Evolutionary conservation across 768 basidiomycete species (phyloP).

Genomic region (Galerina sulciceps): DNA sequence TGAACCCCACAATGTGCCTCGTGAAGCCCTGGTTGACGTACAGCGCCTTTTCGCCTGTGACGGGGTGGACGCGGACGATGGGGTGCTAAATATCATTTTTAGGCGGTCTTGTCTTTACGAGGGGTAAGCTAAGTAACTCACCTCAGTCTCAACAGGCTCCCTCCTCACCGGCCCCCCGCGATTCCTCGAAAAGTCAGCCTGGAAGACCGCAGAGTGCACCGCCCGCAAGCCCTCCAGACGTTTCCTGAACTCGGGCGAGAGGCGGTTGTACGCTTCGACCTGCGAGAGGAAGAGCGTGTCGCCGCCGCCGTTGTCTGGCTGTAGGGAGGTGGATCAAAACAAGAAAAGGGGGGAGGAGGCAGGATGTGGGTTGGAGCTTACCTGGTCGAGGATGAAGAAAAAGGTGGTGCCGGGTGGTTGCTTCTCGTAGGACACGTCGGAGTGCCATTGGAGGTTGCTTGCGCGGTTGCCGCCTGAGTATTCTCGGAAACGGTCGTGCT

Average conservation of each 20-base stretch:
- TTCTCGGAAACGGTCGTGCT: slow-evolving; percentile 46
- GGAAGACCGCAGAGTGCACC: slow-evolving; percentile 57
- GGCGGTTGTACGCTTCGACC: slow-evolving; percentile 62
- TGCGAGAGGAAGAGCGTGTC: slow-evolving; percentile 63
- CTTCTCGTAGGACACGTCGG: slow-evolving; percentile 60
- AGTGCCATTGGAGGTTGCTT: slow-evolving; percentile 54
- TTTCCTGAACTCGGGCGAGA: slow-evolving; percentile 60
- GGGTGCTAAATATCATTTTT: slow-evolving; percentile 42
- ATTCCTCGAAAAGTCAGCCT: slow-evolving; percentile 49
- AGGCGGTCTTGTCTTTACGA: not conserved
- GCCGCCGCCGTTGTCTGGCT: slow-evolving; percentile 42
- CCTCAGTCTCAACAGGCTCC: slow-evolving; percentile 45
- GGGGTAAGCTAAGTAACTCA: not conserved
- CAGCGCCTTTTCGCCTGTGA: slow-evolving; percentile 65
- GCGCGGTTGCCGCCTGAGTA: slow-evolving; percentile 46
- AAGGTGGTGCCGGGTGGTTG: slow-evolving; percentile 60
- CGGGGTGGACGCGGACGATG: slow-evolving; percentile 61
- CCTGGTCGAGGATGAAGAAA: slow-evolving; percentile 59
- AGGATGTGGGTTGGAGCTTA: slow-evolving; percentile 24
- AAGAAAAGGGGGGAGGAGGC: no score
- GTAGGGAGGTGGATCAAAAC: not conserved
- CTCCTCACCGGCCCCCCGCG: slow-evolving; percentile 53
- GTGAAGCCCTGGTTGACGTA: slow-evolving; percentile 64
- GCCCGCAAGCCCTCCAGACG: slow-evolving; percentile 60
- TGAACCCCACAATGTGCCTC: slow-evolving; percentile 56